Conservation (phyloP, 495 filamentous ascomycete genomes). For the Bryoglossum gracile region DNA sequence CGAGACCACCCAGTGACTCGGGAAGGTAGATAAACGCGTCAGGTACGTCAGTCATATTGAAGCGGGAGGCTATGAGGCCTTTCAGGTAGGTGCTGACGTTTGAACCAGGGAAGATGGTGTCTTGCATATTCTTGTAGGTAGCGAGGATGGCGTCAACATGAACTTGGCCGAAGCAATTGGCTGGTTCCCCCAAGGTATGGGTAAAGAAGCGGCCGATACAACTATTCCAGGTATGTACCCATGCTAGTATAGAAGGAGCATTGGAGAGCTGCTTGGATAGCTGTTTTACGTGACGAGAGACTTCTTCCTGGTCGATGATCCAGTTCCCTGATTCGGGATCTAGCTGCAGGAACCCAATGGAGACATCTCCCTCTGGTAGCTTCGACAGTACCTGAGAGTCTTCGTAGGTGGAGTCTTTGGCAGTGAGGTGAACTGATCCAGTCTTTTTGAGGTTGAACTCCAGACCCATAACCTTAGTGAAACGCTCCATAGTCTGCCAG, state of each 20-base stretch:
- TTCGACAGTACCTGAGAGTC: constrained; percentile 17
- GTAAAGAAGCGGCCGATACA: constrained; percentile 59
- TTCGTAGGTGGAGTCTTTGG: constrained; percentile 15
- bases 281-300: constrained; percentile 56
- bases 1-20: constrained; percentile 46
- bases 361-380: constrained; percentile 52
- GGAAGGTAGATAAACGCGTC: constrained; percentile 58
- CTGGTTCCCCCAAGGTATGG: constrained; percentile 59
- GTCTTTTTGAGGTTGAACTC: constrained; percentile 56
- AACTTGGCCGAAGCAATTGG: constrained; percentile 53
- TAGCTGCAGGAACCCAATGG: constrained; percentile 56
- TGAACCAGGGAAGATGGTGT: constrained; percentile 36
- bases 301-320: constrained; percentile 53
- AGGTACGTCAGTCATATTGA: constrained; percentile 47
- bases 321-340: constrained; percentile 47
- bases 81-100: constrained; percentile 49
- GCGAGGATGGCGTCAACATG: constrained; percentile 57
- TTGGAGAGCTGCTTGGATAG: constrained; percentile 50
- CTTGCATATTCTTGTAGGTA: constrained; percentile 51
- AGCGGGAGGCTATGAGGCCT: constrained; percentile 43
- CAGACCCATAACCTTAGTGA: constrained; percentile 49
- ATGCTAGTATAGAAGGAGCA: constrained; percentile 50
- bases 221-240: constrained; percentile 60
- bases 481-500: constrained; percentile 51
- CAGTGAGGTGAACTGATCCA: constrained; percentile 44